phyloP scores from a whole-genome alignment of 2,329 filamentous ascomycete genomes.

The Phymatotrichopsis omnivora region DNA sequence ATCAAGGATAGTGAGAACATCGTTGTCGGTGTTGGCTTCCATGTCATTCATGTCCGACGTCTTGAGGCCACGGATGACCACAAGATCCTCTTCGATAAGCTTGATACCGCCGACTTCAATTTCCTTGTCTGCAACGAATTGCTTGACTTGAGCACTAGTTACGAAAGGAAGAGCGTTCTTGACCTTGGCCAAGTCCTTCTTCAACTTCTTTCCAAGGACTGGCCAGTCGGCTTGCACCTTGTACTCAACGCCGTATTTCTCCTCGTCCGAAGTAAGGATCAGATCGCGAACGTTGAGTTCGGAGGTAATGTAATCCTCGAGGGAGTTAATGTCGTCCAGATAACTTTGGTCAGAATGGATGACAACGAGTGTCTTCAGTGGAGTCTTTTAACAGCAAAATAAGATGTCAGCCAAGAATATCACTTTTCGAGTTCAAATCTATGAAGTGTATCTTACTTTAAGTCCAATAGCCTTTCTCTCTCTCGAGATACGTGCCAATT shows the following conservation, averaged over 20 bases:
- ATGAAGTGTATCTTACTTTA: constrained; percentile 37
- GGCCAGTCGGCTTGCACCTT: constrained; percentile 88
- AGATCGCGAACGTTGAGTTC: constrained; percentile 86
- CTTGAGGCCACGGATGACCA: constrained; percentile 68
- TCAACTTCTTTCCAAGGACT: constrained; percentile 88
- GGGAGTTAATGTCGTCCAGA: constrained; percentile 71
- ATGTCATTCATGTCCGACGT: constrained; percentile 57
- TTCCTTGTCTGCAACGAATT: constrained; percentile 60
- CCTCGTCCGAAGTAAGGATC: constrained; percentile 74
- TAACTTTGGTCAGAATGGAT: constrained; percentile 77
- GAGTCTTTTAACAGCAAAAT: constrained; percentile 48
- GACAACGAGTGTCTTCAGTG: constrained; percentile 78
- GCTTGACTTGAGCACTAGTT: constrained; percentile 68
- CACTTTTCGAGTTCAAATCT: background rate
- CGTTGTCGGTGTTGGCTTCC: constrained; percentile 79
- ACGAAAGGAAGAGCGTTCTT: constrained; percentile 79
- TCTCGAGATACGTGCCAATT: constrained; percentile 74
- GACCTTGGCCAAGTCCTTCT: constrained; percentile 85
- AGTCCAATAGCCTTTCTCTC: constrained; percentile 76
- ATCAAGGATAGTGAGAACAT: constrained; percentile 87
- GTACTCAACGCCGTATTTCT: constrained; percentile 85
- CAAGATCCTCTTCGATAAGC: constrained; percentile 70
- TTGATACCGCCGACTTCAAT: constrained; percentile 79
- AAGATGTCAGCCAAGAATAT: background rate
- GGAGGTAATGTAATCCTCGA: constrained; percentile 81